Base-by-base conservation (phyloP, 2,329 filamentous ascomycete genomes). In the Dactylellina leptospora region DNA sequence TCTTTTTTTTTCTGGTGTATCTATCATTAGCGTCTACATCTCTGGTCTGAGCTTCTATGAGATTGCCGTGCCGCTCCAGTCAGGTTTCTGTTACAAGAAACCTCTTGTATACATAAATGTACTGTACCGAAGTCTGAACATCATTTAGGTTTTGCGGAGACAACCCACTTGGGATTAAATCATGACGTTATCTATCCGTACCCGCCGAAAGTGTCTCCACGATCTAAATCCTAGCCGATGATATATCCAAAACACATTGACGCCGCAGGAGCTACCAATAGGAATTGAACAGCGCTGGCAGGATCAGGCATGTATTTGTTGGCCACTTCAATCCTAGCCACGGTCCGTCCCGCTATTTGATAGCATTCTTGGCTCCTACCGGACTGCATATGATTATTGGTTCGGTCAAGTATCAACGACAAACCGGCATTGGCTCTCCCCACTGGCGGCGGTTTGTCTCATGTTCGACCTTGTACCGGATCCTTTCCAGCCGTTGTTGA, bases 301-400 rank as follows among this genome's bases (percentile, higher is more conserved):
- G 51, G 45, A 64, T 48, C 54, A 53, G 56, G 68, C 68, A 63
- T 59, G 66, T 60, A 51, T 58, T 64, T 47, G 59, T 28, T 72
- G 45, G 59, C 53, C 47, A 27, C 59, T 25, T 20, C 44, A 9
- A 55, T 62, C 51, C 59, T 27, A 64, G 68, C 48, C 59, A 64
- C 68, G 68, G 68, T 59, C 68, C 68, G 68, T 54, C 68, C 68
- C 68, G 68, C 53, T 40, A 64, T 58, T 66, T 50, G 61, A 64
- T 50, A 50, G 61, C 61, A n/a, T n/a, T n/a, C n/a, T 56, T 38
- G 48, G 51, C 42, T 45, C 22, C 4, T 48, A 33, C 28, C 61
- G 36, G 23, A 44, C 33, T 47, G 42, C 51, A 18, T 30, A 11
- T 16, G 48, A 27, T 22, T 27, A 66, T 51, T 64, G 36, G 36